Base-by-base conservation (phyloP, 176 grass and related monocot species). In the Zizania latifolia region DNA sequence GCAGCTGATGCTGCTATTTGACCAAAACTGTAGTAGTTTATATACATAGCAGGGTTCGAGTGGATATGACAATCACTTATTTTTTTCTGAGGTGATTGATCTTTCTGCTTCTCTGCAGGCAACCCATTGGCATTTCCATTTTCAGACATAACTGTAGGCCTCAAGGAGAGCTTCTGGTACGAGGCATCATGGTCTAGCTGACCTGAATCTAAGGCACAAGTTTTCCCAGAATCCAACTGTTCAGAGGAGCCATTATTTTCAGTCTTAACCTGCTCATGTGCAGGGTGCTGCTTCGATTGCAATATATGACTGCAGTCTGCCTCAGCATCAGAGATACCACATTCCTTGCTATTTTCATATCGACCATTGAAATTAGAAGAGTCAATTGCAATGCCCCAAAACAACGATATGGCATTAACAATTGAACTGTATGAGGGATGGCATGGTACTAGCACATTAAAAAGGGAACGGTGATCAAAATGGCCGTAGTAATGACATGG, bases 21-120 rank as follows among this genome's bases (percentile, higher is more conserved):
- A 82, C 96, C 96, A 41, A 99, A 99, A 90, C 87, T 88, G 65
- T 94, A 99, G 60, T 81, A 82, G 75, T 99, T 99, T 65, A 86
- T 80, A 70, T 99, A 99, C 65, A 65, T 62, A 71, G 43, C 58
- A 72, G 61, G 82, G 41, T 90, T 83, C 76, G 77, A 90, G 78
- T 66, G 24, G n/a, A 86, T 62, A 63, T 40, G 71, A 40, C 31
- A 66, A 35, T 77, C 74, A 19, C 61, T 72, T 83, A 10, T 53
- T 74, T 86, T 88, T 78, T 83, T 79, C 41, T 55, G 71, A 64
- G 72, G 35, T 39, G 65, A 51, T 69, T n/a, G 13, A 58, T 21
- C 56, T 84, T 72, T 76, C 12, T 45, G 71, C 41, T 65, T 78
- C 43, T 77, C 38, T 59, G 36, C 57, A 59, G 77, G 62, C 24